Conservation (phyloP, 495 filamentous ascomycete genomes). For the Ramalina peruviana region DNA sequence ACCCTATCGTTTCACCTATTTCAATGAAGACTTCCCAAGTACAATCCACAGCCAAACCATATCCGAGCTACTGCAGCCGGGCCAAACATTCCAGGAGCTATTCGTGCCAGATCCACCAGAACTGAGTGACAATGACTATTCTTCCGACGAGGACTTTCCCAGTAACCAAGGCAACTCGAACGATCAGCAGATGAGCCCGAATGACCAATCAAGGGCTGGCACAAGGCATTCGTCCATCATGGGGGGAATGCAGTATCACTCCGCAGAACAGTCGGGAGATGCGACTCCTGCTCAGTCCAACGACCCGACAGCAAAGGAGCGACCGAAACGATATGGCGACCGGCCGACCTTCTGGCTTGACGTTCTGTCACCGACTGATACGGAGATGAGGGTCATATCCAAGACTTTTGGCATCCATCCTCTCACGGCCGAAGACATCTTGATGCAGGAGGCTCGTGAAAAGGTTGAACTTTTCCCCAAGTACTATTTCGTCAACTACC, state of each 20-base stretch:
- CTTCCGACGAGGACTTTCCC: slow-evolving; percentile 37
- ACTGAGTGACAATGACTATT: slow-evolving; percentile 45
- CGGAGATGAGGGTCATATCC: slow-evolving; percentile 81
- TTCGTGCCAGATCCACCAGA: slow-evolving; percentile 65
- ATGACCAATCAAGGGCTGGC: slow-evolving; percentile 11
- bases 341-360: slow-evolving; percentile 95
- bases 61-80: slow-evolving; percentile 77
- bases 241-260: slow-evolving; percentile 10
- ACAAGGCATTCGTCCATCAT: slow-evolving; percentile 17
- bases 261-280: slow-evolving; percentile 16
- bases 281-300: slow-evolving; percentile 18
- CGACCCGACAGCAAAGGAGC: slow-evolving; percentile 21
- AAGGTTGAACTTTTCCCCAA: slow-evolving; percentile 95
- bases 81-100: slow-evolving; percentile 66
- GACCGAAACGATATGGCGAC: slow-evolving; percentile 63
- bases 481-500: slow-evolving; percentile 97
- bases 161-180: slow-evolving; percentile 24
- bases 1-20: slow-evolving; percentile 94
- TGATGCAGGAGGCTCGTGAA: slow-evolving; percentile 91
- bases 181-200: slow-evolving; percentile 16
- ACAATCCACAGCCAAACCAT: slow-evolving; percentile 94
- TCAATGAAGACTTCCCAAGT: slow-evolving; percentile 88
- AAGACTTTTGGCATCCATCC: slow-evolving; percentile 93
- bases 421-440: slow-evolving; percentile 88
- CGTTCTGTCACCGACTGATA: slow-evolving; percentile 74